Base-by-base conservation (phyloP, 1,139 yeast genomes). In the Lodderomyces orthopsilosis region DNA sequence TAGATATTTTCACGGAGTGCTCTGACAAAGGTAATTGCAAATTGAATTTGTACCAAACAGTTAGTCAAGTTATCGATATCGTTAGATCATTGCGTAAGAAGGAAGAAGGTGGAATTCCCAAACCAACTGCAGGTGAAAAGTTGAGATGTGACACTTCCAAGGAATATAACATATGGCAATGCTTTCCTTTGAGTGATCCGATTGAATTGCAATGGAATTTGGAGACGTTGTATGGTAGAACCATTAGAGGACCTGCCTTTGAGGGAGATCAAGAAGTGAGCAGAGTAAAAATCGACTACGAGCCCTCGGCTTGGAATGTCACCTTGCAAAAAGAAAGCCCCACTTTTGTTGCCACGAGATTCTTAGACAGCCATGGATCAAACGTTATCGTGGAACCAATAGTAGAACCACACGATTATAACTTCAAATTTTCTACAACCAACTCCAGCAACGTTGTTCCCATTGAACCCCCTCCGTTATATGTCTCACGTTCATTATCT, bases 401-500 rank as follows among this genome's bases (percentile, higher is more conserved):
- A 17, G 51, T 53, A 4, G 68, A 69, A 14, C 54, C 60, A 3
- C 55, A 56, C 7, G 53, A 54, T 1, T 68, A 67, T 52, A 75
- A 79, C 52, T 49, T 80, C 42, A 54, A 55, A 41, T 62, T 77
- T 52, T 54, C 55, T 6, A 44, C 54, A 6, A 22, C 35, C 6
- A 48, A 51, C 40, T 50, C 52, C 41, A 37, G 43, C 3, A 24
- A 14, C 2, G 51, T 50, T 1, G 55, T 63, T 1, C 64, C 70
- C 0, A 52, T 68, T 1, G 64, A 57, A 2, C 55, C 59, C 1
- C 89, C 93, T 0, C 95, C 95, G 0, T 68, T 93, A 1, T 66
- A 62, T 46, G 94, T 85, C 0, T 85, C 95, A 17, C 77, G 98
- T 46, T 87, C 97, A 0, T 74, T 91, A 46, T 88, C 96, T 0